Evolutionary conservation across 331 rosid genomes (phyloP), one percentile per base, ranked within the genome.

Genomic region (Arachis monticola): DNA sequence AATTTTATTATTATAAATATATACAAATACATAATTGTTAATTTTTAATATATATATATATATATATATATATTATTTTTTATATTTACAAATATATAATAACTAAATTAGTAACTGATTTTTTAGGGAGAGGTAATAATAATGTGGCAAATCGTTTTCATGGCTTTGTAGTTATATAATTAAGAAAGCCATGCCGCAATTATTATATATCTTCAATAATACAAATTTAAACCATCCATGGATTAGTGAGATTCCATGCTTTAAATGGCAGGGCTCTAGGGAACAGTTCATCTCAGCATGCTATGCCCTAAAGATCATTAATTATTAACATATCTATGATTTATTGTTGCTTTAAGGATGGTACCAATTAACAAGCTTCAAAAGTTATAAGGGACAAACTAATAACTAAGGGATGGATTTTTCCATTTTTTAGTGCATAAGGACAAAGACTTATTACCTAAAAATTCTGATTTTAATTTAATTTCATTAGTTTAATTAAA

Each of bases 181-280:
- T 17, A 44, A 13, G 73, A 71, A 71, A 50, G 8, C 10, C 74
- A 2, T 68, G 63, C 70, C 38, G 48, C 13, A 8, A n/a, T 12
- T 60, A 47, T 1, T 60, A 35, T 35, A 35, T 35, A 35, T 61
- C 27, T 38, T 42, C 67, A 52, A 30, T 62, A 52, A 30, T 62
- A 3, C 64, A 63, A 51, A 44, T 44, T 44, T 35, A 35, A 35
- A 61, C 63, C 53, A 32, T 59, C 57, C 66, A 53, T 55, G 27
- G 30, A 53, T 53, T n/a, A 69, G 9, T 46, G 9, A 52, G 35
- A 69, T 68, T 68, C 14, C 73, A 35, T 64, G 57, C 79, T 60
- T 14, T 59, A 68, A 61, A 11, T 53, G 40, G 7, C 70, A 41
- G 8, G 17, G 1, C 75, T 47, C n/a, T 14, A 47, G 5, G 14